Evolutionary conservation across 768 basidiomycete genomes (phyloP), one percentile per base, ranked within the genome.

Genomic region (Pleurotus djamor): DNA sequence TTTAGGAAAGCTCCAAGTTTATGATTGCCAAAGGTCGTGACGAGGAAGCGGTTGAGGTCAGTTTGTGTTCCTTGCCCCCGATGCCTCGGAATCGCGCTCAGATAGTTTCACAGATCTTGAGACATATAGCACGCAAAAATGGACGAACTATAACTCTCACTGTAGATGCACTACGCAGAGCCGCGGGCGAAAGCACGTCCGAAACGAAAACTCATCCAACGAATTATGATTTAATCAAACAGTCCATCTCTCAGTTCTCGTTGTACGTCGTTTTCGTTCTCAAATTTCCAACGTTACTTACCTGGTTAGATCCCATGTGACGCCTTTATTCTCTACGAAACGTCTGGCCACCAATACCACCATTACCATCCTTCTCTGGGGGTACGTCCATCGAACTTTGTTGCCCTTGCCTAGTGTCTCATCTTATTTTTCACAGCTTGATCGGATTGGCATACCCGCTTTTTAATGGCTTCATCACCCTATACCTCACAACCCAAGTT

Each of bases 21-120:
- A 76, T 86, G 17, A 71, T 86, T 28, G 78, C 77, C 3, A 79
- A 82, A 64, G 83, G 84, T 28, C 78, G 79, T 45, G 85, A 88
- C 63, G 73, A 74, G 52, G 83, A 86, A 48, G 84, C 84, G 5
- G 72, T 87, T 48, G 69, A 72, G 61, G 80, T 79, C 37, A 33
- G 70, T 45, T 28, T 28, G 21, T 28, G 21, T 28, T 28, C 21
- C 21, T 28, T 28, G 21, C 21, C 21, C 21, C 21, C 21, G 21
- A 1, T 28, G 21, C 21, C 21, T 28, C 21, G 21, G 21, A 28
- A 28, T 28, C 21, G 21, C 21, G 21, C 21, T 28, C 21, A 28
- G 21, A 28, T 28, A 28, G 21, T 28, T 28, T 36, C 48, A 14
- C 44, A 82, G 80, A 78, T 81, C 44, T 72, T 85, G 12, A 69